Evolutionary conservation across 1,284 basidiomycete genomes (phyloP).

Genomic region (Austroboletus rostrupii): DNA sequence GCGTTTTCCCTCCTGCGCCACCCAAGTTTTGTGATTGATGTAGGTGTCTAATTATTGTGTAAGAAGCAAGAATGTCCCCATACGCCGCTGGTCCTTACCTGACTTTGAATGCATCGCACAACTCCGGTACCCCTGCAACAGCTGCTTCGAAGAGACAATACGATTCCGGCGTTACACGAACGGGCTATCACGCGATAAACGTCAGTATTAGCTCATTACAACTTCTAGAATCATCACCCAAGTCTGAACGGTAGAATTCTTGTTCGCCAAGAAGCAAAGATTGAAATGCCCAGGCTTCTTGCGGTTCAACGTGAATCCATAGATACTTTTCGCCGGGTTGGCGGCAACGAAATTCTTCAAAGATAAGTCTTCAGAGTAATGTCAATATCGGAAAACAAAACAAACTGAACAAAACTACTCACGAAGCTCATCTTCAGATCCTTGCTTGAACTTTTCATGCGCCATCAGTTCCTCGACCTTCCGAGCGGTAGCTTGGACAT

Average conservation of each 20-base stretch:
- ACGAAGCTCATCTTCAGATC: conserved; percentile 87
- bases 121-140: conserved; percentile 83
- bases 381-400: not conserved
- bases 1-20: conserved; percentile 70
- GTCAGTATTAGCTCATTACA: conserved; percentile 1
- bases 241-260: conserved; percentile 84
- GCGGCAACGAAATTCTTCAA: conserved; percentile 88
- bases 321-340: conserved; percentile 92
- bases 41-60: conserved; percentile 50
- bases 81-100: conserved; percentile 43
- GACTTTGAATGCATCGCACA: conserved; percentile 96
- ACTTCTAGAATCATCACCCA: conserved; percentile 56
- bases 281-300: conserved; percentile 91
- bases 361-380: conserved; percentile 62
- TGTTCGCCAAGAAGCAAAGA: conserved; percentile 91
- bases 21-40: conserved; percentile 76
- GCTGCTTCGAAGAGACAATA: conserved; percentile 87
- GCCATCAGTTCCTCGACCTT: conserved; percentile 94
- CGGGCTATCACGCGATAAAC: conserved; percentile 51
- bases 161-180: conserved; percentile 86
- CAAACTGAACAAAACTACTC: conserved; percentile 34
- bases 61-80: conserved; percentile 9
- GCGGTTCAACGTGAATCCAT: conserved; percentile 92
- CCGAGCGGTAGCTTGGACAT: conserved; percentile 91
- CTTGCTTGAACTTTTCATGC: conserved; percentile 94